A percentile compares a stretch with the other conserved stretches of the same genome.
These are phyloP conservation scores for Polygonum aviculare DNA, from an alignment of 148 eudicot species.

Conservation along the genomic window DNA sequence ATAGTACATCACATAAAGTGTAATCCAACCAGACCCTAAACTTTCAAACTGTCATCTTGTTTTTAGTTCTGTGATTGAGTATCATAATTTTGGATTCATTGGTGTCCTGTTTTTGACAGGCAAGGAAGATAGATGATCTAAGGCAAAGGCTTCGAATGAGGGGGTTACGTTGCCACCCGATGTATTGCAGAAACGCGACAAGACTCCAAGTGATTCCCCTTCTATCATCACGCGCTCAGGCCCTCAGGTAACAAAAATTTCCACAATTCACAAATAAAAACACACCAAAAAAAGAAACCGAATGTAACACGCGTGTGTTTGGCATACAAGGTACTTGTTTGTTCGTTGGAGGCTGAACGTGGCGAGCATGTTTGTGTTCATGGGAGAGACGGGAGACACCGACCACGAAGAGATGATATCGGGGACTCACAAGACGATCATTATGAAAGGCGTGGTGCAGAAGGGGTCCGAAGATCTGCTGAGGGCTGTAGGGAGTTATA, in stretches of 20 bases:
- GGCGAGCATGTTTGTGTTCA: conserved; percentile 59
- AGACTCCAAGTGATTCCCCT: conserved; percentile 75
- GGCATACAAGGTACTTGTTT: conserved; percentile 42
- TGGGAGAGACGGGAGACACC: conserved; percentile 73
- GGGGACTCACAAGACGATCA: conserved; percentile 59
- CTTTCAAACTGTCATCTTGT: too few species aligned
- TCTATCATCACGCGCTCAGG: conserved; percentile 73
- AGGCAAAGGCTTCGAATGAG: conserved; percentile 78
- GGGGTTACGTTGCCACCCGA: conserved; percentile 72
- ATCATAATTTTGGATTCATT: neutral
- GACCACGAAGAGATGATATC: conserved; percentile 67
- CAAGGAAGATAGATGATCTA: conserved; percentile 58
- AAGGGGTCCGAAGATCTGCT: conserved; percentile 57
- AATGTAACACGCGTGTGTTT: neutral
- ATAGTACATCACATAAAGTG: too few species aligned
- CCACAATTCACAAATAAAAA: neutral
- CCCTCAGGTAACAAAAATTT: conserved; percentile 37
- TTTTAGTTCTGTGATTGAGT: too few species aligned
- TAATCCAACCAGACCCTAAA: too few species aligned
- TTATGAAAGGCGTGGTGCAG: conserved; percentile 47
- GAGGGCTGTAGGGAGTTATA: conserved; percentile 49
- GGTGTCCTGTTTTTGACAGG: conserved; percentile 27
- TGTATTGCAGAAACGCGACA: conserved; percentile 70
- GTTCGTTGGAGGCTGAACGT: conserved; percentile 73
- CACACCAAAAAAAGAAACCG: neutral